phyloP scores from a whole-genome alignment of 345 rosid species.

The Acer saccharum region DNA sequence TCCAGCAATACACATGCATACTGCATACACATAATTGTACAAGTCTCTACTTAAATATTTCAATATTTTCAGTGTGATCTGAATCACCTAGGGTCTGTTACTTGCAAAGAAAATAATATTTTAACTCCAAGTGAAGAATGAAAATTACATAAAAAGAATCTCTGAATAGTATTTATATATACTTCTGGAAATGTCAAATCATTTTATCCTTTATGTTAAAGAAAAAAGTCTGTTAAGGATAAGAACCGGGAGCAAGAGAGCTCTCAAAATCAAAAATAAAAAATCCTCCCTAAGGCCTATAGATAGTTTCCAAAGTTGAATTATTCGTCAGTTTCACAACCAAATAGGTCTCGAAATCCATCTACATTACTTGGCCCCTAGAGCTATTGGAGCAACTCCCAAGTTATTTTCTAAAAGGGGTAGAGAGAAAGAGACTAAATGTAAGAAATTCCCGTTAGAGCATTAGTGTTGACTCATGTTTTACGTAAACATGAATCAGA shows the following conservation, averaged over 20 bases:
- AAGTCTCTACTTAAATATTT: background rate
- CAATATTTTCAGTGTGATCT: background rate
- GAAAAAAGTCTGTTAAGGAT: background rate
- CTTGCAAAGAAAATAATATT: background rate
- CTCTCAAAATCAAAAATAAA: background rate
- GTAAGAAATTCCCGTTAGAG: background rate
- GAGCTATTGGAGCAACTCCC: background rate
- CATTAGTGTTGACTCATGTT: background rate
- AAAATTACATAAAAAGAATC: background rate
- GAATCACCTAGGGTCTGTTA: background rate
- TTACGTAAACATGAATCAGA: background rate
- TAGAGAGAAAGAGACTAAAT: background rate
- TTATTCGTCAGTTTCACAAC: background rate
- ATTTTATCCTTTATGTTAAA: background rate
- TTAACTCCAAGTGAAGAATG: background rate
- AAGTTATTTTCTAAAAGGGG: background rate
- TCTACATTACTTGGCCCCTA: background rate
- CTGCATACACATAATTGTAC: background rate
- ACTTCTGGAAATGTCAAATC: background rate
- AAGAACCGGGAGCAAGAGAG: background rate
- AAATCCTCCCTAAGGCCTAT: background rate
- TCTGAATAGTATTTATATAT: background rate
- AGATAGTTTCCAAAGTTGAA: background rate
- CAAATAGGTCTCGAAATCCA: background rate
- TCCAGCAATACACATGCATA: background rate